Base-by-base conservation (phyloP, 2,329 filamentous ascomycete genomes). In the Boeremia exigua region DNA sequence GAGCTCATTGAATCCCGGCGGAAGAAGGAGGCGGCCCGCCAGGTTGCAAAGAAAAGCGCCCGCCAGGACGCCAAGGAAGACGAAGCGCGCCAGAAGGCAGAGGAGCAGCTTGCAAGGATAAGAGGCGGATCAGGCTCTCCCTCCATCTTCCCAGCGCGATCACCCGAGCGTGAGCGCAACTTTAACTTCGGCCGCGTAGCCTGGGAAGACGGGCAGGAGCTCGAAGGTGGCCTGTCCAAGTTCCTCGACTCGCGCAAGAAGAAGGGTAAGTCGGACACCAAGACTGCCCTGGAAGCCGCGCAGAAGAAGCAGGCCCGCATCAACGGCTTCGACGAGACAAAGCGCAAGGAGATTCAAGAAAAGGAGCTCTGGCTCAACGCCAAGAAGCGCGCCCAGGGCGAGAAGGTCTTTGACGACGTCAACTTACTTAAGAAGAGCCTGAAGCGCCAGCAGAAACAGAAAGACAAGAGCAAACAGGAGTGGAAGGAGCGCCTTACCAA, bases 331-430 rank as follows among this genome's bases (percentile, higher is more conserved):
- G 90, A 94, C 66, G 86, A 88, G 1, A 85, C 86, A 63, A 96
- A 96, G 79, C 89, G 90, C 52, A 88, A 88, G 59, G 91, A 96
- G 56, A 88, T 98, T 39, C 87, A 92, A 58, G 91, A 97, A 77
- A 98, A 98, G 81, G 94, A 99, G 69, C 81, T 88, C 54, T 99
- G 95, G 95, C 82, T 97, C 56, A 94, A 90, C 43, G 95, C 95
- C 2, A 89, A 94, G 77, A 91, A 92, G 77, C 87, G 90, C 23
- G 92, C 89, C 1, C 91, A 96, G 74, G 95, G 95, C 44, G 93
- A 96, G 71, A 90, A 91, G 72, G 88, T 97, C 30, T 87, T 87
- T 57, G 92, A 98, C 70, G 92, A 96, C 74, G 91, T 92, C 60
- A 86, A 85, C 40, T 79, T 96, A 53, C 83, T 78, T 27, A 97